Evolutionary conservation across 306 rosid species (phyloP).

Genomic region (Pterocarpus macrocarpus): DNA sequence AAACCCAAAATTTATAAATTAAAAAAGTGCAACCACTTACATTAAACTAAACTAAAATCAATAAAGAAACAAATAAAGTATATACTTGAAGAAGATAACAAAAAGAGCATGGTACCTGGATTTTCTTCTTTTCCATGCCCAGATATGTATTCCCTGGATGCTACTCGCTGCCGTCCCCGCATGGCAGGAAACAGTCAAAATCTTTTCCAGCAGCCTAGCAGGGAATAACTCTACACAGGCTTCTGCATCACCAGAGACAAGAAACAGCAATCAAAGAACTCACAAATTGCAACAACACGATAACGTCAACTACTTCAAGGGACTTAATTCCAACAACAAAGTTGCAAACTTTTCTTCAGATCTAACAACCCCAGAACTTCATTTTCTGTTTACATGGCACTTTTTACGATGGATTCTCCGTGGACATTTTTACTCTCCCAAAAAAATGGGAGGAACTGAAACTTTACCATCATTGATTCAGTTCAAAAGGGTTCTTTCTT

Average conservation of each 20-base stretch:
- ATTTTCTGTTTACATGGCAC: conserved; percentile 20
- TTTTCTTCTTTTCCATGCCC: conserved; percentile 61
- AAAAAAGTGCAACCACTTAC: conserved; percentile 23
- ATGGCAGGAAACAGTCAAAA: conserved; percentile 54
- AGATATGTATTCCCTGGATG: conserved; percentile 56
- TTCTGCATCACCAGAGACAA: conserved; percentile 43
- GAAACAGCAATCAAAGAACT: conserved; percentile 12
- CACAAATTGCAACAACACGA: background rate
- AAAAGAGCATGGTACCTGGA: conserved; percentile 53
- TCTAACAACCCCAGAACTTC: conserved; percentile 41
- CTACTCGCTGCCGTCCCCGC: conserved; percentile 80
- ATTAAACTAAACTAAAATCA: background rate
- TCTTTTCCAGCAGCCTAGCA: conserved; percentile 47
- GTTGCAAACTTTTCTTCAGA: conserved; percentile 43
- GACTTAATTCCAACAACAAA: conserved; percentile 6
- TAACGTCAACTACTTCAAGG: background rate
- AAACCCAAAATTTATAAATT: background rate
- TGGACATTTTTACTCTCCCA: conserved; percentile 46
- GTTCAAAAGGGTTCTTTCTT: background rate
- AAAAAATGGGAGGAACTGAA: background rate
- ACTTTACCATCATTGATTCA: conserved; percentile 16
- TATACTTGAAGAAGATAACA: conserved; percentile 13
- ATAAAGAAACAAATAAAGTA: background rate
- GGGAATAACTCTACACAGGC: conserved; percentile 25
- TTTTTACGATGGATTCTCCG: conserved; percentile 3